These are phyloP conservation scores for Adansonia rubrostipa DNA, from an alignment of 441 rosid species.

Conservation along the genomic window DNA sequence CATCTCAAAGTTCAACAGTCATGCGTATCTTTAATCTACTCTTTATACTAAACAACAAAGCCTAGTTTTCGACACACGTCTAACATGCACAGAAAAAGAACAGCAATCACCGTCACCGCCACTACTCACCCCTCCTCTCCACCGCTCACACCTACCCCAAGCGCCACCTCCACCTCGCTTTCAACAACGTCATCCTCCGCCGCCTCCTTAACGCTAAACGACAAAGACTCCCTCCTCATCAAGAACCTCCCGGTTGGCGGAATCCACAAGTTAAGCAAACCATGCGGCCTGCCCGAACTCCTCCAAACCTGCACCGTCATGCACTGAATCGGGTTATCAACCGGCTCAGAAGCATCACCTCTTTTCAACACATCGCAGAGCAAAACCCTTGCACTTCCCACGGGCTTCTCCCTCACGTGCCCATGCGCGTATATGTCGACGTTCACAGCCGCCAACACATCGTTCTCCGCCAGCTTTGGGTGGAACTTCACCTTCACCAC, in stretches of 20 bases:
- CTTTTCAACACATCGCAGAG: conserved; percentile 60
- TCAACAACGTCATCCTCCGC: not conserved
- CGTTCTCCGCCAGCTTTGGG: conserved; percentile 66
- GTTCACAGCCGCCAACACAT: conserved; percentile 66
- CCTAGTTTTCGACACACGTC: conserved; percentile 14
- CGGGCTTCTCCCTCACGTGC: conserved; percentile 73
- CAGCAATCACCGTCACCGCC: not conserved
- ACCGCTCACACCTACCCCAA: not conserved
- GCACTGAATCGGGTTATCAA: conserved; percentile 40
- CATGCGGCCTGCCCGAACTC: conserved; percentile 77
- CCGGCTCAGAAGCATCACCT: conserved; percentile 36
- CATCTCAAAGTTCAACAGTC: not conserved
- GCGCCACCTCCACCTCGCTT: not conserved
- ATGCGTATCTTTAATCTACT: not conserved
- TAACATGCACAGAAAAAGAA: not conserved
- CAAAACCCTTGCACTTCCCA: conserved; percentile 66
- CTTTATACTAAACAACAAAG: not conserved
- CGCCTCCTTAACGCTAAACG: conserved; percentile 20
- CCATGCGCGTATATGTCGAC: conserved; percentile 72
- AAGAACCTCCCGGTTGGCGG: conserved; percentile 67
- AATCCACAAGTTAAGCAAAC: conserved; percentile 71
- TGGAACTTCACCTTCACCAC: conserved; percentile 52
- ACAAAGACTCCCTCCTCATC: conserved; percentile 43
- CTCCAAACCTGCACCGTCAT: conserved; percentile 75
- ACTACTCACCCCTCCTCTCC: not conserved